These are phyloP conservation scores for Huntiella omanensis DNA, from an alignment of 2,329 filamentous ascomycete genomes.

Conservation along the genomic window DNA sequence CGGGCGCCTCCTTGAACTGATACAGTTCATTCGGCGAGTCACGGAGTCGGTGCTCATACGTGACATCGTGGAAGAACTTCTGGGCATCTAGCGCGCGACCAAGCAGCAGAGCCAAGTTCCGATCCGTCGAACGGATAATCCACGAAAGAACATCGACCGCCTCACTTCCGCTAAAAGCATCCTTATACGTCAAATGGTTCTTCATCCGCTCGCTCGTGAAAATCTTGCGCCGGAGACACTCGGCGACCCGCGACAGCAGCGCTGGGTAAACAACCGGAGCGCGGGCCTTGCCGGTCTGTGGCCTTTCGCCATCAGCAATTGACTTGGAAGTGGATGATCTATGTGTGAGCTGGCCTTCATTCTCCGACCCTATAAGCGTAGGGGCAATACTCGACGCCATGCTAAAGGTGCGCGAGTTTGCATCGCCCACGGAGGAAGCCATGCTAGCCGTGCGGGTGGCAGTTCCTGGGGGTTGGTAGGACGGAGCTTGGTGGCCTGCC, in stretches of 20 bases:
- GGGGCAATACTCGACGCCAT: slow-evolving; percentile 72
- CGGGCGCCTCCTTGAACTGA: slow-evolving; percentile 76
- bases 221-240: slow-evolving; percentile 81
- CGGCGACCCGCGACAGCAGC: slow-evolving; percentile 76
- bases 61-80: slow-evolving; percentile 98
- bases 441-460: slow-evolving; percentile 44
- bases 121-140: slow-evolving; percentile 92
- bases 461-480: slow-evolving; percentile 29
- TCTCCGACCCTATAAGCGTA: slow-evolving; percentile 48
- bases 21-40: slow-evolving; percentile 93
- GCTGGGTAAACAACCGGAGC: slow-evolving; percentile 88
- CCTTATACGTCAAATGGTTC: slow-evolving; percentile 93
- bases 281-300: slow-evolving; percentile 42
- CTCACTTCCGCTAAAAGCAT: slow-evolving; percentile 87
- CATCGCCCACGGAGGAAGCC: slow-evolving; percentile 31
- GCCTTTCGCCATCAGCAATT: slow-evolving; percentile 32
- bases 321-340: slow-evolving; percentile 40
- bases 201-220: slow-evolving; percentile 75
- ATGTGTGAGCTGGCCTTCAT: slow-evolving; percentile 32
- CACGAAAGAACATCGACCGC: slow-evolving; percentile 90
- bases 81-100: slow-evolving; percentile 88
- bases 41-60: slow-evolving; percentile 85
- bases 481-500: slow-evolving; percentile 6
- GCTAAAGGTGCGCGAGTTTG: slow-evolving; percentile 56
- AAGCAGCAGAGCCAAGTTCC: slow-evolving; percentile 78